These are phyloP conservation scores for Blastobotrys buckinghamii DNA, from an alignment of 1,139 yeast species.

Conservation along the genomic window DNA sequence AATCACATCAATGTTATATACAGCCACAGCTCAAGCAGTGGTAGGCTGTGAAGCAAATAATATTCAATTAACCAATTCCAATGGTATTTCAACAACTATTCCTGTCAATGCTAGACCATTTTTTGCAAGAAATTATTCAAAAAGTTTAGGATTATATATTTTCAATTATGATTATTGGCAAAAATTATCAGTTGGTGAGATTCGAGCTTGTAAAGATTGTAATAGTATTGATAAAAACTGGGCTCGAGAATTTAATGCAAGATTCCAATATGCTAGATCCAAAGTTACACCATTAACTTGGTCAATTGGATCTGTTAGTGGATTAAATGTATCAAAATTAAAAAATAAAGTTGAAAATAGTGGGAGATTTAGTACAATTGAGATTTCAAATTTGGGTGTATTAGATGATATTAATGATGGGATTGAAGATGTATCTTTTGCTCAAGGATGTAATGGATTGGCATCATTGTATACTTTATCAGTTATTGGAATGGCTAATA, in stretches of 20 bases:
- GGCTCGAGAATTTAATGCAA: background rate
- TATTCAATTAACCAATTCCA: background rate
- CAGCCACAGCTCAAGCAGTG: slow-evolving; percentile 14
- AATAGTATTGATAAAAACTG: background rate
- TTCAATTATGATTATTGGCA: background rate
- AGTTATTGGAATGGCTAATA: slow-evolving; percentile 10
- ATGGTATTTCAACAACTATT: background rate
- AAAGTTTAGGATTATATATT: background rate
- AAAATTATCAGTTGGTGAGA: background rate
- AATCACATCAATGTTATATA: slow-evolving; percentile 14
- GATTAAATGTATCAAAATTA: background rate
- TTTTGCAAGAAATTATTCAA: background rate
- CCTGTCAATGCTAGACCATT: slow-evolving; percentile 13
- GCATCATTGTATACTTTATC: slow-evolving; percentile 10
- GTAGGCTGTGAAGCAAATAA: slow-evolving; percentile 6
- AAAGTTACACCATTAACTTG: background rate
- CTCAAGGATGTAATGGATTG: slow-evolving; percentile 8
- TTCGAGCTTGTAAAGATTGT: background rate
- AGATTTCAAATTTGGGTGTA: slow-evolving; percentile 15
- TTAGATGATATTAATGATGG: background rate
- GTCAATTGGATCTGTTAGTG: background rate
- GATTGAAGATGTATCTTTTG: slow-evolving; percentile 12
- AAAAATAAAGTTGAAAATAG: background rate
- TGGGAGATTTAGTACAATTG: slow-evolving; percentile 2
- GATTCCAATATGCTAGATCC: background rate